Evolutionary conservation across 495 filamentous ascomycete species (phyloP).

Genomic region (Letharia columbiana): DNA sequence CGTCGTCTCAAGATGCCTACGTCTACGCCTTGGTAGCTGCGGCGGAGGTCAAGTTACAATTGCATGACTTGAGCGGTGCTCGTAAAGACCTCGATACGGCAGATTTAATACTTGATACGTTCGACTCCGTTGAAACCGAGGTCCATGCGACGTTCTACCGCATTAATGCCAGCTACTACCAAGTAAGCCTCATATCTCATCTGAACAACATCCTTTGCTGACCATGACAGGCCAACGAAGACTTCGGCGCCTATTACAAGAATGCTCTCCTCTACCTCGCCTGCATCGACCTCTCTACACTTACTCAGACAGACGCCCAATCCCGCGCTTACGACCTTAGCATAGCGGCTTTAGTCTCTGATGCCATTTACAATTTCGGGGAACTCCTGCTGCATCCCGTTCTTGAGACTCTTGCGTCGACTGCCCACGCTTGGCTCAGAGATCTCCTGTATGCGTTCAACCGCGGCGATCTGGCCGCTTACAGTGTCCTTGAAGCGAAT

Average conservation of each 20-base stretch:
- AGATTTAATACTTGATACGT: slow-evolving; percentile 78
- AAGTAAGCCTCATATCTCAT: slow-evolving; percentile 29
- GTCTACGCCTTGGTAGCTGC: slow-evolving; percentile 88
- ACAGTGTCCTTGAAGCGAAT: slow-evolving; percentile 69
- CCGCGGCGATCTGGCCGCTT: slow-evolving; percentile 81
- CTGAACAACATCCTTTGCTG: slow-evolving; percentile 26
- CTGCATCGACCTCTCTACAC: slow-evolving; percentile 74
- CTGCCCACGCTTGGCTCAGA: slow-evolving; percentile 70
- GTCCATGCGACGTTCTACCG: slow-evolving; percentile 97
- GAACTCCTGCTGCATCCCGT: slow-evolving; percentile 97
- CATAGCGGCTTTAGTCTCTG: slow-evolving; percentile 85
- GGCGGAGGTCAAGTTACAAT: slow-evolving; percentile 75
- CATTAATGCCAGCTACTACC: slow-evolving; percentile 90
- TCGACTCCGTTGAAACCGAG: slow-evolving; percentile 91
- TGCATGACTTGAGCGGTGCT: slow-evolving; percentile 65
- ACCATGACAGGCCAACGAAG: slow-evolving; percentile 49
- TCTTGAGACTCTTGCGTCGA: slow-evolving; percentile 66
- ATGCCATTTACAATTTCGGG: slow-evolving; percentile 97
- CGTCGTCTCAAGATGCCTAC: slow-evolving; percentile 90
- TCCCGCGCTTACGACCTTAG: slow-evolving; percentile 83
- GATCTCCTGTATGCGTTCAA: slow-evolving; percentile 97
- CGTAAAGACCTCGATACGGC: slow-evolving; percentile 79
- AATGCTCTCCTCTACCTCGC: slow-evolving; percentile 97
- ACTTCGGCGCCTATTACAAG: slow-evolving; percentile 93
- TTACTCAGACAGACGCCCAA: slow-evolving; percentile 62